Conservation (phyloP, 306 rosid genomes). For the Acmispon strigosus region DNA sequence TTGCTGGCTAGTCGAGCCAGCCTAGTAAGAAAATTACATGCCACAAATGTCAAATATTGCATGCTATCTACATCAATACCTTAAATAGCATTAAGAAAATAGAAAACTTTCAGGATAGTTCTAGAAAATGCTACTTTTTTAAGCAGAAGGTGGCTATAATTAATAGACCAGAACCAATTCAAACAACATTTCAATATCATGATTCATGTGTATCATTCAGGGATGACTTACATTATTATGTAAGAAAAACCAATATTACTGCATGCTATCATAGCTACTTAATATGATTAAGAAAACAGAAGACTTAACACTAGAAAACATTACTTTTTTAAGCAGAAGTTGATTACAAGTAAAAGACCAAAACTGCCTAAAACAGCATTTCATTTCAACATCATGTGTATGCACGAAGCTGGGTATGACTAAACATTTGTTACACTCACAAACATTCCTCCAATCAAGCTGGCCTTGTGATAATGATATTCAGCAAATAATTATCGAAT, state of each 20-base stretch:
- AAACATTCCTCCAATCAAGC: slow-evolving; percentile 8
- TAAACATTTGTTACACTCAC: slow-evolving; percentile 12
- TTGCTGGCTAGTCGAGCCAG: not conserved
- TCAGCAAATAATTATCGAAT: not conserved
- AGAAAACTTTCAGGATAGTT: not conserved
- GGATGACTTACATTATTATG: slow-evolving; percentile 9
- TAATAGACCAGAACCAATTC: not conserved
- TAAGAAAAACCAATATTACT: not conserved
- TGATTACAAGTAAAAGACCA: slow-evolving; percentile 3
- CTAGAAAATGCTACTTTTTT: not conserved
- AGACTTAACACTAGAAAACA: not conserved
- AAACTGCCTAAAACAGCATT: not conserved
- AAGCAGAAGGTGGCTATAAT: not conserved
- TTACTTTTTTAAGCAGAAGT: not conserved
- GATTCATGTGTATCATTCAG: slow-evolving; percentile 19
- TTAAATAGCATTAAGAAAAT: slow-evolving; percentile 13
- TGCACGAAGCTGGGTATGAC: slow-evolving; percentile 17
- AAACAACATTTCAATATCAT: slow-evolving; percentile 6
- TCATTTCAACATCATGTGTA: slow-evolving; percentile 31
- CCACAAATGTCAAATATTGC: slow-evolving; percentile 24
- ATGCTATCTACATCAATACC: not conserved
- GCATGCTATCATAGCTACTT: slow-evolving; percentile 8
- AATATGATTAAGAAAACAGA: slow-evolving; percentile 13
- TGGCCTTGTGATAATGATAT: not conserved
- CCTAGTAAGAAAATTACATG: not conserved